phyloP scores from a whole-genome alignment of 169 alveolate species.

The Cryptosporidium baileyi region DNA sequence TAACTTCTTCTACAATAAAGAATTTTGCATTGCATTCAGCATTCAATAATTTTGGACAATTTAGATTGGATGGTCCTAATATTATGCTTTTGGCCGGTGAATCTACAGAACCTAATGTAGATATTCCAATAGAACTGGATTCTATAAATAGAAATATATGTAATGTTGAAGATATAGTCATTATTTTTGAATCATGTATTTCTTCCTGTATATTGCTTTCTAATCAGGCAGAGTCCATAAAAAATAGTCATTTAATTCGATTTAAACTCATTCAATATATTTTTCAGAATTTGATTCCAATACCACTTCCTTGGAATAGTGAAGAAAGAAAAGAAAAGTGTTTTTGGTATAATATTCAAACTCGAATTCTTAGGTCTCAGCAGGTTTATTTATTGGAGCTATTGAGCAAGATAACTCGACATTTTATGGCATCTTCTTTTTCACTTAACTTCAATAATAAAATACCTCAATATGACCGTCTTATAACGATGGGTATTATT shows the following conservation, averaged over 20 bases:
- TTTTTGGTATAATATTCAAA: neutral
- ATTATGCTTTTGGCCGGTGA: constrained; percentile 79
- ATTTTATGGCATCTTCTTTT: constrained; percentile 48
- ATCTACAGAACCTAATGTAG: constrained; percentile 58
- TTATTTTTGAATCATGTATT: constrained; percentile 22
- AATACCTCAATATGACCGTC: constrained; percentile 73
- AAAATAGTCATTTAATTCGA: constrained; percentile 1
- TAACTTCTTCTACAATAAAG: constrained; percentile 50
- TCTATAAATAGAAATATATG: constrained; percentile 9
- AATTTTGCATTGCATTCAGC: constrained; percentile 66
- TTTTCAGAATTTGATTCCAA: constrained; percentile 35
- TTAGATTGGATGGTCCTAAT: constrained; percentile 80
- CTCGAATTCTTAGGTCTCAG: constrained; percentile 10
- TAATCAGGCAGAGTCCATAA: constrained; percentile 4
- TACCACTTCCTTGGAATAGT: constrained; percentile 51
- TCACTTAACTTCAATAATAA: neutral
- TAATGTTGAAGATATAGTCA: constrained; percentile 17
- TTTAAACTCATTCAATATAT: constrained; percentile 42
- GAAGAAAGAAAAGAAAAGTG: constrained; percentile 20
- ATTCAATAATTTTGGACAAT: constrained; percentile 76
- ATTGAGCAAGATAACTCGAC: neutral
- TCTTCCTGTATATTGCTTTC: constrained; percentile 17
- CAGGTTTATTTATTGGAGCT: constrained; percentile 18
- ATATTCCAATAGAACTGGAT: constrained; percentile 50
- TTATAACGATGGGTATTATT: constrained; percentile 72